These are phyloP conservation scores for Fusarium duplospermum DNA, from an alignment of 2,329 filamentous ascomycete genomes.

Conservation along the genomic window DNA sequence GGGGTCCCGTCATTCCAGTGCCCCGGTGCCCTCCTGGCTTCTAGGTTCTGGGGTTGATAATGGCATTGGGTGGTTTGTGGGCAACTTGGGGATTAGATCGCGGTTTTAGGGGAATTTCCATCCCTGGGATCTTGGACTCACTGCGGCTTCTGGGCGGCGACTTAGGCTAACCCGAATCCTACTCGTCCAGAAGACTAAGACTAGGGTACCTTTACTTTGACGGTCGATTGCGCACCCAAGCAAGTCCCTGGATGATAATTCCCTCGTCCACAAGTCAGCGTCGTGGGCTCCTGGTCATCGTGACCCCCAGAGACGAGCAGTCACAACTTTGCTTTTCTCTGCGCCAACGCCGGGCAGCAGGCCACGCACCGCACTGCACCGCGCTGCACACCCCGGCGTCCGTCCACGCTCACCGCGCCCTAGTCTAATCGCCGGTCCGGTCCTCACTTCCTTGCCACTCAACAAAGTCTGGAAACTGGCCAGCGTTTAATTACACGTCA, in stretches of 20 bases:
- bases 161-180: conserved; percentile 24
- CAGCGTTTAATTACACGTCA: conserved; percentile 14
- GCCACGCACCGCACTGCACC: neutral
- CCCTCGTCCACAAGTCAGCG: conserved; percentile 21
- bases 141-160: conserved; percentile 13
- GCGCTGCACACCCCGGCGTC: conserved; percentile 4
- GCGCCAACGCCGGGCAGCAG: conserved; percentile 16
- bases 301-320: conserved; percentile 32
- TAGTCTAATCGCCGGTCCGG: conserved; percentile 21
- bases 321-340: conserved; percentile 42
- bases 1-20: conserved; percentile 41
- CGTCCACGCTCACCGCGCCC: conserved; percentile 14
- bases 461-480: conserved; percentile 10
- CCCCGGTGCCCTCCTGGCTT: conserved; percentile 33
- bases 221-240: conserved; percentile 13
- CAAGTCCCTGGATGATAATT: conserved; percentile 21
- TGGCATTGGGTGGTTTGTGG: conserved; percentile 31
- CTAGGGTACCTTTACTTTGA: conserved; percentile 12
- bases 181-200: conserved; percentile 1
- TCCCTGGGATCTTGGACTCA: conserved; percentile 36
- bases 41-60: conserved; percentile 32
- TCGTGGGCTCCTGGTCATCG: conserved; percentile 25
- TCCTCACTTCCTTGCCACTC: conserved; percentile 24
- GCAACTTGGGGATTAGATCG: conserved; percentile 30
- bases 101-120: conserved; percentile 33